A percentile compares a stretch with the other conserved stretches of the same genome.
Evolutionary conservation across 2,329 filamentous ascomycete genomes (phyloP).

Genomic region (Sphaceloma murrayae): DNA sequence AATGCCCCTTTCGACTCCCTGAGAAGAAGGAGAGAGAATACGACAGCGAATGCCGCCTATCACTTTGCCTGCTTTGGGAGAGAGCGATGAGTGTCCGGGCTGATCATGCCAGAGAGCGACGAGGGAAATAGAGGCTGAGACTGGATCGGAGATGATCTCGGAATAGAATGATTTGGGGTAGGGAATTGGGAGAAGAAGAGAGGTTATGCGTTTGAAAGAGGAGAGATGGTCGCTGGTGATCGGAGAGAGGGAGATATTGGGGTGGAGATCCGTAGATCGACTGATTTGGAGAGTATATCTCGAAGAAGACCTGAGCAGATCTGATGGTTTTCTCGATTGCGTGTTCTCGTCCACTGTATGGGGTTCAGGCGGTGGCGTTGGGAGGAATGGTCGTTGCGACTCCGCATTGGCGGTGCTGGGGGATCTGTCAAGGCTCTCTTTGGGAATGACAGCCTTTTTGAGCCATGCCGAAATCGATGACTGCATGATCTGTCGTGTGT

Average conservation of each 20-base stretch:
- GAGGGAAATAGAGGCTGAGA: conserved; percentile 46
- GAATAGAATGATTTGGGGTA: conserved; percentile 54
- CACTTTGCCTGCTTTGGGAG: conserved; percentile 26
- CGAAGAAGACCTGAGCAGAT: neutral
- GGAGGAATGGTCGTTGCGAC: neutral
- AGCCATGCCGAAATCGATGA: conserved; percentile 41
- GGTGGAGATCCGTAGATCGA: conserved; percentile 25
- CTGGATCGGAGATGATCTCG: conserved; percentile 47
- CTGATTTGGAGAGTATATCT: conserved; percentile 16
- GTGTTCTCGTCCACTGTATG: neutral
- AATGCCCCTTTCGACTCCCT: conserved; percentile 1
- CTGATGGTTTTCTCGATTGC: neutral
- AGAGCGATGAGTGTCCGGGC: conserved; percentile 21
- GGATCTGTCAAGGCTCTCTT: conserved; percentile 19
- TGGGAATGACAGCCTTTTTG: conserved; percentile 34
- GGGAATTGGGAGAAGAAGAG: conserved; percentile 50
- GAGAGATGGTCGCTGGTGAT: conserved; percentile 46
- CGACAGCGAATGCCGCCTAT: conserved; percentile 42
- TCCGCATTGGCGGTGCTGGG: neutral
- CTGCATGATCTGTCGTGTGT: conserved; percentile 33
- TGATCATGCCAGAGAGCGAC: conserved; percentile 49
- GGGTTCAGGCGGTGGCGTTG: conserved; percentile 15
- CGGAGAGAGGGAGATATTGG: conserved; percentile 45
- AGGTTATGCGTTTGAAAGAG: conserved; percentile 48
- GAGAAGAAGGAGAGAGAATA: conserved; percentile 27